phyloP scores from a whole-genome alignment of 2,329 filamentous ascomycete genomes.

The Nemania diffusa region DNA sequence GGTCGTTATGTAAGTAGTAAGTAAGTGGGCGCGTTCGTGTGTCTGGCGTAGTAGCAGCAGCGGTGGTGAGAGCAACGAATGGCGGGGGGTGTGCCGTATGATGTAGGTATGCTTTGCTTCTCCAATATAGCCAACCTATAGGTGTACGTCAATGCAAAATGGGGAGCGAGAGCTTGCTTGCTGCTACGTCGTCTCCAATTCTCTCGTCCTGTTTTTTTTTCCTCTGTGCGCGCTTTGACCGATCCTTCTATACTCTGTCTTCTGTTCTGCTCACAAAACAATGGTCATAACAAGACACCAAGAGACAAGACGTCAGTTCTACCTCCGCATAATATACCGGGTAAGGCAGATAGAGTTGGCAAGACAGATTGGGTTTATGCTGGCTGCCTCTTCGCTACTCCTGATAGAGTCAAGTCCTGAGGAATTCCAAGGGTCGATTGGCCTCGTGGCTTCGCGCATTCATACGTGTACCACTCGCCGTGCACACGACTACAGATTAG shows the following conservation, averaged over 20 bases:
- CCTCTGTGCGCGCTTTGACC: constrained; percentile 14
- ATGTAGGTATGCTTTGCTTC: constrained; percentile 30
- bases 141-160: constrained; percentile 26
- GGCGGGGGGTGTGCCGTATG: constrained; percentile 25
- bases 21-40: constrained; percentile 36
- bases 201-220: constrained; percentile 20
- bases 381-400: constrained; percentile 38
- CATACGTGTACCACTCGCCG: constrained; percentile 48
- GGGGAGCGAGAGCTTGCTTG: constrained; percentile 18
- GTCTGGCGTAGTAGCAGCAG: constrained; percentile 34
- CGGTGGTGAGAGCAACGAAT: constrained; percentile 28
- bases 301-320: constrained; percentile 32
- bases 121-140: constrained; percentile 31
- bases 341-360: constrained; percentile 31
- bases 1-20: constrained; percentile 22
- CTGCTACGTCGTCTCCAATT: constrained; percentile 27
- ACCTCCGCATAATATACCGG: constrained; percentile 43
- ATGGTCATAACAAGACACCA: constrained; percentile 19
- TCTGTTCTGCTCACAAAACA: constrained; percentile 9
- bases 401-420: constrained; percentile 39
- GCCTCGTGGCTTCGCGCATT: constrained; percentile 38
- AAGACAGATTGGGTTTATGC: constrained; percentile 38
- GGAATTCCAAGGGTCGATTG: constrained; percentile 30
- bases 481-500: constrained; percentile 39
- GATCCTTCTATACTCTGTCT: constrained; percentile 1